Base-by-base conservation (phyloP, 2,329 filamentous ascomycete species). In the Fusarium sambucinum region DNA sequence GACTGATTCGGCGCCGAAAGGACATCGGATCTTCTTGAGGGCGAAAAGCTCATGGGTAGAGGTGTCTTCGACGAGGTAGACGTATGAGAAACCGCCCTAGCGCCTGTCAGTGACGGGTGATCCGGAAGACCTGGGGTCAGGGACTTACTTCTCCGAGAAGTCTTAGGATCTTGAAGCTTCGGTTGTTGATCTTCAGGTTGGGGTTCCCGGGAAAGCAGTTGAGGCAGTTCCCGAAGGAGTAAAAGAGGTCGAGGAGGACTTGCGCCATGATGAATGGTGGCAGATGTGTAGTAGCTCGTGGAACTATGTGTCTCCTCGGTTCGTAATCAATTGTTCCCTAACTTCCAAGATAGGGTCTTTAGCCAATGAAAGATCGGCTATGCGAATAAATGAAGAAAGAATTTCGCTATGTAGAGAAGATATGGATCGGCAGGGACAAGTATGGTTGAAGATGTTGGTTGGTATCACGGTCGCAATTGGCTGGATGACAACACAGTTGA, bases 11-110 rank as follows among this genome's bases (percentile, higher is more conserved):
- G 96, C 92, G 71, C 96, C 96, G 76, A 99, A 98, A 6, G 96
- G 95, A 84, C 96, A 99, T 77, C 95, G 91, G 80, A 99, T 99
- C 86, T 99, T 99, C 82, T 99, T 99, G 66, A 98, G 89, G 19
- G 96, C 96, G 79, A 97, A 95, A 46, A 97, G 87, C 74, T 95
- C 89, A 62, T 92, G 92, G 53, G 89, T 91, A 55, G 88, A 85
- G 47, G 92, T 95, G 79, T 97, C 94, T 84, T 98, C 92, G 63
- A 99, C 96, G 62, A 99, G 92, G 82, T 99, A 99, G 73, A 99
- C 96, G 81, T 98, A 99, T 70, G 94, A 97, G 85, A 99, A 99
- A 76, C 96, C 96, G 77, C 96, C 96, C 91, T 95, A 30, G 40
- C 27, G 11, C 21, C 42, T 29, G 59, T 67, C 52, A 63, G 64